These are phyloP conservation scores for Crithidia sp. DNA, from an alignment of 208 protist genomes.

Conservation along the genomic window DNA sequence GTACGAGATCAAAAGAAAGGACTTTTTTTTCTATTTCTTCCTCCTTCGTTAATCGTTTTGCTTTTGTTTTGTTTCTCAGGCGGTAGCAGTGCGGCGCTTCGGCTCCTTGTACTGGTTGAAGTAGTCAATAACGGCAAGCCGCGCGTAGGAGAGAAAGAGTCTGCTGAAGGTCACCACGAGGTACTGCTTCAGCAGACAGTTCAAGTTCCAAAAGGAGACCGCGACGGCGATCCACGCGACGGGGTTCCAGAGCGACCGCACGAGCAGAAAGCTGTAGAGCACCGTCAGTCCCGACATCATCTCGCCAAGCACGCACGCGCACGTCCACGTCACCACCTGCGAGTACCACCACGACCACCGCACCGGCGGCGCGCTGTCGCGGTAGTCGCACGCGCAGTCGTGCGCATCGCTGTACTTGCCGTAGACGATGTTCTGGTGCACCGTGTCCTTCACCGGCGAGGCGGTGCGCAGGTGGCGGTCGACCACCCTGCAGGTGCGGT, in stretches of 20 bases:
- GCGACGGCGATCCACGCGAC: constrained; percentile 48
- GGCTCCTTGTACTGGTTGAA: constrained; percentile 44
- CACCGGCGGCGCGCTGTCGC: constrained; percentile 20
- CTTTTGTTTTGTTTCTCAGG: background rate
- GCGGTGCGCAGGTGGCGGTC: constrained; percentile 1
- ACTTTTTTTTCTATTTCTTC: background rate
- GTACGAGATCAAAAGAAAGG: background rate
- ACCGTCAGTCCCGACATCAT: constrained; percentile 38
- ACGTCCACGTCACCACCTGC: constrained; percentile 50
- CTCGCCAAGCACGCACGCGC: constrained; percentile 36
- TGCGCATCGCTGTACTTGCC: constrained; percentile 47
- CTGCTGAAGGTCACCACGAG: constrained; percentile 36
- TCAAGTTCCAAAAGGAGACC: constrained; percentile 46
- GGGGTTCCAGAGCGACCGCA: constrained; percentile 37
- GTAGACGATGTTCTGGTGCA: constrained; percentile 40
- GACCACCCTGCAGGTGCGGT: constrained; percentile 15
- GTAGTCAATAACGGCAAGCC: constrained; percentile 39
- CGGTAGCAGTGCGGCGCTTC: constrained; percentile 2
- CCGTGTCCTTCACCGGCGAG: constrained; percentile 24
- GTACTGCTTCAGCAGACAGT: constrained; percentile 56
- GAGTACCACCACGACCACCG: constrained; percentile 49
- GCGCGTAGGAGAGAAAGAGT: constrained; percentile 35
- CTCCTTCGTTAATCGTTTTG: too few relatives aligned
- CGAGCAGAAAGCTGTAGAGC: constrained; percentile 36
- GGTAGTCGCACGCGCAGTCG: constrained; percentile 27